Base-by-base conservation (phyloP, 148 eudicot species). In the Linanthus parryae region DNA sequence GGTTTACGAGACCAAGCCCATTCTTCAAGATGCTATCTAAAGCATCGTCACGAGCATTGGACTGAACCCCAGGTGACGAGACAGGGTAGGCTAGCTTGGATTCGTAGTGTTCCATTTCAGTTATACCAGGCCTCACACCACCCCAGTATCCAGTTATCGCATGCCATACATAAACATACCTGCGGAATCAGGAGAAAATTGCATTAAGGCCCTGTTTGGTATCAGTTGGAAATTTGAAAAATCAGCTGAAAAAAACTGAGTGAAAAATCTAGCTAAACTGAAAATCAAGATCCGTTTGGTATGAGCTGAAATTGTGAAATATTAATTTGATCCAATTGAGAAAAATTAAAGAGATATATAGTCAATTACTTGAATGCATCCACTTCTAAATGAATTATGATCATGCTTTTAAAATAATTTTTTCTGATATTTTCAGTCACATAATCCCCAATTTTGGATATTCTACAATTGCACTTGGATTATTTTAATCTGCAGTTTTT, bases 131-230 rank as follows among this genome's bases (percentile, higher is more conserved):
- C 53, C 63, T 75, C 24, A 89, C 85, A 46, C 97, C 94, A 36
- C 97, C 97, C 94, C 94, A 85, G 51, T 89, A 89, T 3, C 97
- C 97, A 9, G 94, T 73, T 48, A 89, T 66, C 10, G 97, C 94
- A 66, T 89, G 97, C 97, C 97, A 89, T 35, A 89, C 81, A 51
- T 82, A 89, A 10, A 80, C 85, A 36, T 83, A 82, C 71, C 90
- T 85, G 36, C 52, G 58, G 24, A 69, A 16, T 40, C 8, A 14
- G 26, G 13, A 15, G 30, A 13, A n/a, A 52, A 43, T 11, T 11
- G 24, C 15, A 42, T 1, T 22, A 46, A n/a, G n/a, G n/a, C n/a
- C n/a, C n/a, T n/a, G n/a, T n/a, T n/a, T n/a, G n/a, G n/a, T n/a
- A n/a, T n/a, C n/a, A n/a, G n/a, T n/a, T n/a, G n/a, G n/a, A n/a